These are phyloP conservation scores for Zygosaccharomyces pseudobailii DNA, from an alignment of 1,139 yeast genomes.

Conservation along the genomic window DNA sequence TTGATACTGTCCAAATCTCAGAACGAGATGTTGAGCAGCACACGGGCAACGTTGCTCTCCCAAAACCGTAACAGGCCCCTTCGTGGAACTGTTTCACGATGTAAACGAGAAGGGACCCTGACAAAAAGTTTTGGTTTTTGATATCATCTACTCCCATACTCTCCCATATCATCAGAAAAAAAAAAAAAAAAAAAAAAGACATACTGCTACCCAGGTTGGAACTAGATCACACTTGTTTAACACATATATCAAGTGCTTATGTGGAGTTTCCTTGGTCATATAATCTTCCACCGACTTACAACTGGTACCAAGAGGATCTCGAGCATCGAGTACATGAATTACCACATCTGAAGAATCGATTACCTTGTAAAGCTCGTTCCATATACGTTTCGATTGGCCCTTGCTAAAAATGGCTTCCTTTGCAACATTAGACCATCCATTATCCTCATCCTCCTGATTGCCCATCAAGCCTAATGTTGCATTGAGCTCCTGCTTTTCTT, in stretches of 20 bases:
- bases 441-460: conserved; percentile 57
- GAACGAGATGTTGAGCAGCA: conserved; percentile 41
- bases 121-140: conserved; percentile 44
- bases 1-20: conserved; percentile 20
- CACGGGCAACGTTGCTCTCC: conserved; percentile 68
- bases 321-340: conserved; percentile 91
- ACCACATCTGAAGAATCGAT: conserved; percentile 97
- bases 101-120: conserved; percentile 52
- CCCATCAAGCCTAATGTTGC: conserved; percentile 80
- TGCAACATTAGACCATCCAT: conserved; percentile 83
- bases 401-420: conserved; percentile 93
- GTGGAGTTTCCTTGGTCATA: conserved; percentile 90
- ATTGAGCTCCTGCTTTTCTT: conserved; percentile 69
- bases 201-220: conserved; percentile 99
- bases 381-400: conserved; percentile 96
- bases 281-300: conserved; percentile 92
- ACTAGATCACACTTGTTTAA: conserved; percentile 96
- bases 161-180: conserved; percentile 8
- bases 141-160: conserved; percentile 4
- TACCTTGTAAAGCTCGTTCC: conserved; percentile 96
- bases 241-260: conserved; percentile 90
- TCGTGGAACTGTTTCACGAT: conserved; percentile 28
- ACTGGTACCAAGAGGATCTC: conserved; percentile 95
- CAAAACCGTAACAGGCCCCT: conserved; percentile 95
- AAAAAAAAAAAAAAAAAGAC: conserved; percentile 40